A percentile compares a stretch with the other conserved stretches of the same genome.
These are phyloP conservation scores for Psilocybe mexicana DNA, from an alignment of 1,284 basidiomycete genomes.

Conservation along the genomic window DNA sequence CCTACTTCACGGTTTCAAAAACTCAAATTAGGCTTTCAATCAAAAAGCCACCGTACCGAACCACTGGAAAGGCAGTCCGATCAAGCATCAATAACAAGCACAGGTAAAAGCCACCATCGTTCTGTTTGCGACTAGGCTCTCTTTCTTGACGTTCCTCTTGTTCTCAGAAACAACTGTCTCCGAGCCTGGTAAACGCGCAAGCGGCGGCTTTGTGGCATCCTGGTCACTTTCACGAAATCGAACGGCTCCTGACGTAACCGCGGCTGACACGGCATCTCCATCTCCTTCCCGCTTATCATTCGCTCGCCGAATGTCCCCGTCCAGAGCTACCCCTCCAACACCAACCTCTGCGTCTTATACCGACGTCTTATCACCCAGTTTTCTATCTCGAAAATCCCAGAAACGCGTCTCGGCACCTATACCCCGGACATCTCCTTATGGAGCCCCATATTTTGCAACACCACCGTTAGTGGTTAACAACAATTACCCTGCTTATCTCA, in stretches of 20 bases:
- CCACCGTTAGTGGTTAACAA: constrained; percentile 34
- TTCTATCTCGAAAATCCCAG: constrained; percentile 28
- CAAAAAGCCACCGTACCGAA: constrained; percentile 16
- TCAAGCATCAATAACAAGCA: constrained; percentile 21
- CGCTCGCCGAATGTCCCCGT: constrained; percentile 18
- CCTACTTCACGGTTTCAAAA: constrained; percentile 21
- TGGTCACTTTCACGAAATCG: constrained; percentile 25
- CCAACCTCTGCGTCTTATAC: constrained; percentile 7
- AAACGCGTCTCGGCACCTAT: constrained; percentile 32
- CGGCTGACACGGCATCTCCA: constrained; percentile 10
- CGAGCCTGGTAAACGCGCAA: constrained; percentile 23
- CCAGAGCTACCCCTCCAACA: constrained; percentile 15
- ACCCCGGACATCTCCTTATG: constrained; percentile 40
- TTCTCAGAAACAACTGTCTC: constrained; percentile 17
- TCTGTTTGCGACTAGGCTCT: constrained; percentile 3
- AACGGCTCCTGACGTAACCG: constrained; percentile 20
- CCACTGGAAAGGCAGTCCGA: constrained; percentile 17
- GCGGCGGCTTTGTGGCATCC: constrained; percentile 24
- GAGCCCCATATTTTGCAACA: constrained; percentile 42
- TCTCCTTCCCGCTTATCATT: constrained; percentile 25
- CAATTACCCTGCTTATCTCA: constrained; percentile 21
- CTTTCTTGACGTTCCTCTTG: constrained; percentile 6
- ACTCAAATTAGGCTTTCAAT: constrained; percentile 22
- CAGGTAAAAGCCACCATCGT: constrained; percentile 18
- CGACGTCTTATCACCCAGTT: constrained; percentile 23